Base-by-base conservation (phyloP, 495 filamentous ascomycete genomes). In the Tuber calosporum region DNA sequence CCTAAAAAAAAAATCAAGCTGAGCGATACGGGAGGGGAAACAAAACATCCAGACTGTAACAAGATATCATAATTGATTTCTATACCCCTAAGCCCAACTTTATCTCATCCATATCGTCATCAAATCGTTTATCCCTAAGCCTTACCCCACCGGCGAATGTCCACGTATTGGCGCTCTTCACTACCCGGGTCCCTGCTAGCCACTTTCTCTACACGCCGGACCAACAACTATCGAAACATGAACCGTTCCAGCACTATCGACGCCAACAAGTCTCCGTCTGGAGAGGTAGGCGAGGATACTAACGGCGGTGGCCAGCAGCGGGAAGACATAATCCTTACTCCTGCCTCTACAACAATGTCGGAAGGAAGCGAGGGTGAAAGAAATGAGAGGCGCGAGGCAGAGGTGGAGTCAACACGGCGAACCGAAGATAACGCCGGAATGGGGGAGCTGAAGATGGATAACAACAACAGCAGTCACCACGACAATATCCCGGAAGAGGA, bases 281-380 rank as follows among this genome's bases (percentile, higher is more conserved):
- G 70, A 67, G 67, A 67, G 19, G 74, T 67, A 37, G 76, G 69
- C 70, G 74, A 70, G 70, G 76, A 68, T n/a, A 62, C 53, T 62
- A 62, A 30, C 26, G 13, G 53, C 17, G 53, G 53, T 17, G 53
- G 26, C 11, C 53, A 62, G 19, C 53, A 34, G 53, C 74, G 76
- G 67, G 76, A 78, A 43, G 73, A 69, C 34, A 70, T 78, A 62
- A 67, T 78, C 22, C 68, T 78, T 2, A 78, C 76, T 2, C 76
- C 76, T 43, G 76, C 76, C 15, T 78, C 76, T 20, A 78, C 76
- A 15, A 78, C 75, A 2, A 66, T 78, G 20, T 78, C 76, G 22
- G 76, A 78, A 67, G 76, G 73, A 9, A 75, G 75, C 0, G 76
- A 77, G 48, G 53, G 53, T 34, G 53, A 62, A 62, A 62, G 53